Base-by-base conservation (phyloP, 2,329 filamentous ascomycete species). In the Xylaria sp. region DNA sequence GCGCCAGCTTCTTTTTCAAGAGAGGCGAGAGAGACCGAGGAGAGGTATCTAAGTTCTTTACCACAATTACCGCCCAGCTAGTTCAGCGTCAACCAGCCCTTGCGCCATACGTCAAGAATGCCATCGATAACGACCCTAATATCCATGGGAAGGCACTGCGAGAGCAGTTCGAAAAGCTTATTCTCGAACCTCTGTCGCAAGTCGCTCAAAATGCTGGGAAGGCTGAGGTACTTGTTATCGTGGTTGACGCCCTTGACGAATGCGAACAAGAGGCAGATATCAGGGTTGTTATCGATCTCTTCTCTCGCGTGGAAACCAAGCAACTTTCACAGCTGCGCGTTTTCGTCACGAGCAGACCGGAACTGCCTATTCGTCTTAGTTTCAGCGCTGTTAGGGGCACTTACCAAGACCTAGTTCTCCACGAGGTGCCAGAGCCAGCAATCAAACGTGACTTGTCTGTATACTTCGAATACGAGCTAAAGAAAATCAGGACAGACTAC, bases 321-420 rank as follows among this genome's bases (percentile, higher is more conserved):
- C 50, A 34, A 48, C 59, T 52, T 24, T 22, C 61, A 16, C 47
- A 42, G 20, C 41, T 76, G 7, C 68, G 64, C 44, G 48, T 74
- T 1, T 75, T 79, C 22, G 17, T 79, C 0, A 78, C 76, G 0
- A 78, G 75, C 40, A 65, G 76, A 9, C 76, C 76, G 0, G 72
- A 78, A 19, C 48, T 74, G 1, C 67, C 69, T 0, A 67, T 77
- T 19, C 69, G 71, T 0, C 59, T 73, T 11, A 69, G 72, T 0
- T 78, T 80, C 38, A 49, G 49, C 0, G 8, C 60, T 1, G 61
- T 73, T 4, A 13, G 59, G 2, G 66, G 63, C 37, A 66, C 37
- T 0, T 69, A 66, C 51, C 62, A 70, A 44, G 60, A 67, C 40
- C 24, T 76, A 1, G 48, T 67, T 1, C 69, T 79, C 2, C 72